A percentile compares a stretch with the other conserved stretches of the same genome.
These are phyloP conservation scores for Rhizopogon salebrosus DNA, from an alignment of 768 basidiomycete genomes.

Conservation along the genomic window DNA sequence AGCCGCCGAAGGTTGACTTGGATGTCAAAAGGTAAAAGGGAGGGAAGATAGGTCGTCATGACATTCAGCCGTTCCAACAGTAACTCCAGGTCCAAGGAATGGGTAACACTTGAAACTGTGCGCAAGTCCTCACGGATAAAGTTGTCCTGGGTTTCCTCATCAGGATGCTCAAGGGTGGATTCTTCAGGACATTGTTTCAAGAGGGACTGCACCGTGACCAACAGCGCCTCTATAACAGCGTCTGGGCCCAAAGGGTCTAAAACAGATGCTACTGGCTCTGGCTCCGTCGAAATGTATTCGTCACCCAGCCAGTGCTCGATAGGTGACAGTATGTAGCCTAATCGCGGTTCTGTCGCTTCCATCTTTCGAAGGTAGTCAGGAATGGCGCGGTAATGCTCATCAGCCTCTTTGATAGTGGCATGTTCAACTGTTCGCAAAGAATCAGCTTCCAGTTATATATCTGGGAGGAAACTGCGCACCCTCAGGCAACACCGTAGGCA, in stretches of 20 bases:
- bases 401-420: constrained; percentile 23
- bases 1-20: constrained; percentile 36
- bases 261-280: background rate
- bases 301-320: constrained; percentile 25
- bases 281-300: constrained; percentile 21
- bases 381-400: constrained; percentile 16
- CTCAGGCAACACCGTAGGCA: constrained; percentile 30
- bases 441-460: background rate
- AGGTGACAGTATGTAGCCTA: constrained; percentile 23
- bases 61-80: constrained; percentile 37
- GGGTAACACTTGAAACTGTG: constrained; percentile 39
- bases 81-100: constrained; percentile 41
- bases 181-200: constrained; percentile 34
- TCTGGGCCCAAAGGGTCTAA: constrained; percentile 23
- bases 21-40: constrained; percentile 26
- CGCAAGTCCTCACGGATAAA: constrained; percentile 48
- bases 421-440: constrained; percentile 30
- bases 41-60: constrained; percentile 35
- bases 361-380: constrained; percentile 22
- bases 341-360: constrained; percentile 20
- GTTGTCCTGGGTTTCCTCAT: constrained; percentile 34
- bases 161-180: constrained; percentile 10
- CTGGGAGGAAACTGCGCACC: constrained; percentile 21
- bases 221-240: constrained; percentile 52
- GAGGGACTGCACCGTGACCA: constrained; percentile 63